phyloP scores from a whole-genome alignment of 179 eudicot species.

The Spergularia azorica region DNA sequence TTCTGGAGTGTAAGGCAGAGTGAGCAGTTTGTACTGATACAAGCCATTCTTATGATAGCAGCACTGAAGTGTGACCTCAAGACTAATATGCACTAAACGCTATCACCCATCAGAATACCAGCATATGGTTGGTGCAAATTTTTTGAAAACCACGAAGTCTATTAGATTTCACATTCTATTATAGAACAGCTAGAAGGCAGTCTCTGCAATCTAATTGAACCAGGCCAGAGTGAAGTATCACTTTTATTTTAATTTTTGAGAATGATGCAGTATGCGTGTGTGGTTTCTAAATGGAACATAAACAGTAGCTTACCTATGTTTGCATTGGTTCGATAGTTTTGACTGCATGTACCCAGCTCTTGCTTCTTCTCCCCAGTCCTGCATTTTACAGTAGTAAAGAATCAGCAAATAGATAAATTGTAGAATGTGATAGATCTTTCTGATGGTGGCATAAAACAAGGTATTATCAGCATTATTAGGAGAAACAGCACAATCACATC shows the following conservation, averaged over 20 bases:
- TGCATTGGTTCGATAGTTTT: conserved; percentile 76
- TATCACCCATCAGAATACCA: too few relatives aligned
- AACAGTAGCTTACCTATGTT: conserved; percentile 52
- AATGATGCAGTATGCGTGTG: too few relatives aligned
- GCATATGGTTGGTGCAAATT: background rate
- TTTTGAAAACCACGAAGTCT: background rate
- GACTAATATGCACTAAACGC: too few relatives aligned
- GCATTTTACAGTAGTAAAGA: conserved; percentile 17
- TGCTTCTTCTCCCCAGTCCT: conserved; percentile 78
- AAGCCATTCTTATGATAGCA: too few relatives aligned
- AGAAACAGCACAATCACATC: background rate
- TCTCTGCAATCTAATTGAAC: background rate
- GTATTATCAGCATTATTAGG: too few relatives aligned
- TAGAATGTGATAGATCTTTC: background rate
- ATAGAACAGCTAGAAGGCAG: background rate
- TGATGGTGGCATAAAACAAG: background rate
- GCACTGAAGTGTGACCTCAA: too few relatives aligned
- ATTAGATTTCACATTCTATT: background rate
- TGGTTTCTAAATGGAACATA: background rate
- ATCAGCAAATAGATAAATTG: background rate
- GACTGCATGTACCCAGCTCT: conserved; percentile 66
- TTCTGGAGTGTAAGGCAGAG: too few relatives aligned
- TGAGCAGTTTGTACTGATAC: too few relatives aligned
- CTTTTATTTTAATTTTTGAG: background rate
- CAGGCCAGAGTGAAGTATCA: background rate